Conservation (phyloP, 2,329 filamentous ascomycete species). For the Aspergillus neotritici region DNA sequence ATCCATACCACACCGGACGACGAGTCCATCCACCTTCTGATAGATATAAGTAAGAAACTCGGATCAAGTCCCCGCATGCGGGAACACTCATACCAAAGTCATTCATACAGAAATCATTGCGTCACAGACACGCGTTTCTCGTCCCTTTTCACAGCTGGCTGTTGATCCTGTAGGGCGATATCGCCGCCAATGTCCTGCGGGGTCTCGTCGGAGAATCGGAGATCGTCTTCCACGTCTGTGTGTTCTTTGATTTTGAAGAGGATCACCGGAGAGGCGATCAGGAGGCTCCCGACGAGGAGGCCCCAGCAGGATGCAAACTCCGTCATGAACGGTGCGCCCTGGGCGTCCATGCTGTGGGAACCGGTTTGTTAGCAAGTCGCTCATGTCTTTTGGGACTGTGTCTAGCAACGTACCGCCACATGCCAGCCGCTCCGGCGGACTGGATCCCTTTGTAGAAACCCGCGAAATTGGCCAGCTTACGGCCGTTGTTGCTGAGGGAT, state of each 20-base stretch:
- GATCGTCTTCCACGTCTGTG: conserved; percentile 73
- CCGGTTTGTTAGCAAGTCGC: conserved; percentile 26
- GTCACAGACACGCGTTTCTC: conserved; percentile 6
- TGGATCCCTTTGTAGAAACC: conserved; percentile 89
- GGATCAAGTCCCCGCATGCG: not conserved
- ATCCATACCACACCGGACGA: too few species aligned
- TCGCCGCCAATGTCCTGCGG: conserved; percentile 57
- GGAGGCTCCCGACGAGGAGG: conserved; percentile 64
- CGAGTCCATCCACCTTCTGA: too few species aligned
- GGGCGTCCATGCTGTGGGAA: conserved; percentile 63
- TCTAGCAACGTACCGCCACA: conserved; percentile 37
- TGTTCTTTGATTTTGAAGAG: conserved; percentile 73
- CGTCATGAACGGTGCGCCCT: conserved; percentile 59
- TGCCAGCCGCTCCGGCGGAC: conserved; percentile 70
- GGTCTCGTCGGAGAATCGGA: conserved; percentile 80
- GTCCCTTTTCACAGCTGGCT: conserved; percentile 15
- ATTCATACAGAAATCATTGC: not conserved
- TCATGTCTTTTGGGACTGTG: conserved; percentile 1
- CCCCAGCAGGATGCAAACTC: conserved; percentile 74
- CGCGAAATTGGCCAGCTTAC: conserved; percentile 85
- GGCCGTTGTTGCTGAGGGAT: conserved; percentile 82
- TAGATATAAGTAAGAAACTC: too few species aligned
- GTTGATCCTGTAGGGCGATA: conserved; percentile 13
- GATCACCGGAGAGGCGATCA: conserved; percentile 75
- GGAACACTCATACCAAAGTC: not conserved